Conservation (phyloP, 139 green algal genomes). For the Limnomonas spitsbergensis region DNA sequence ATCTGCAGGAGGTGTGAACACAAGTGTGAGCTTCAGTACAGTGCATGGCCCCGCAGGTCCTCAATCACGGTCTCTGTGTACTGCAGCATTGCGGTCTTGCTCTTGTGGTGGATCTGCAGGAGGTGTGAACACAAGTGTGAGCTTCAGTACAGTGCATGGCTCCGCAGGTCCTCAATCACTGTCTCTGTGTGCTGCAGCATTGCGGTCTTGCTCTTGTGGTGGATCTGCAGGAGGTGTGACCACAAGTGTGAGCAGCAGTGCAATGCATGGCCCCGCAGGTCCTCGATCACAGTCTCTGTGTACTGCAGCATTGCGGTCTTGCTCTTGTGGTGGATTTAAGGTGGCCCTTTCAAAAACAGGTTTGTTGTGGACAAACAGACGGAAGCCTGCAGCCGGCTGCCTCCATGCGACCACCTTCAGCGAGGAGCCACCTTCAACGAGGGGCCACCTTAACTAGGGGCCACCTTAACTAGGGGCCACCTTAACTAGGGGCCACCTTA, state of each 20-base stretch:
- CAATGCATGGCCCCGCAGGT: conserved; percentile 13
- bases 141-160: no score
- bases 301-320: conserved; percentile 2
- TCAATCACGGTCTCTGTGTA: conserved; percentile 10
- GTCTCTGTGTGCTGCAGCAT: conserved; percentile 2
- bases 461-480: no score
- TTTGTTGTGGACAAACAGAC: no score
- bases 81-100: background rate
- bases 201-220: background rate
- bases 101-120: conserved; percentile 6
- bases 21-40: no score
- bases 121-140: background rate
- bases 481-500: no score
- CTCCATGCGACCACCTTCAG: no score
- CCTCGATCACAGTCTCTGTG: conserved; percentile 8
- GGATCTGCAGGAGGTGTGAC: background rate
- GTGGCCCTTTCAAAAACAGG: no score
- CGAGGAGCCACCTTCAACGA: no score
- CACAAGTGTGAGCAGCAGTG: no score
- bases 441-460: no score
- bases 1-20: no score
- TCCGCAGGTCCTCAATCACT: conserved; percentile 5
- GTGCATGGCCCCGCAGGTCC: conserved; percentile 11
- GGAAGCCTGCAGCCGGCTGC: no score
- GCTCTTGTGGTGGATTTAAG: background rate